Base-by-base conservation (phyloP, 2,329 filamentous ascomycete genomes). In the Dothideomycetes sp. region DNA sequence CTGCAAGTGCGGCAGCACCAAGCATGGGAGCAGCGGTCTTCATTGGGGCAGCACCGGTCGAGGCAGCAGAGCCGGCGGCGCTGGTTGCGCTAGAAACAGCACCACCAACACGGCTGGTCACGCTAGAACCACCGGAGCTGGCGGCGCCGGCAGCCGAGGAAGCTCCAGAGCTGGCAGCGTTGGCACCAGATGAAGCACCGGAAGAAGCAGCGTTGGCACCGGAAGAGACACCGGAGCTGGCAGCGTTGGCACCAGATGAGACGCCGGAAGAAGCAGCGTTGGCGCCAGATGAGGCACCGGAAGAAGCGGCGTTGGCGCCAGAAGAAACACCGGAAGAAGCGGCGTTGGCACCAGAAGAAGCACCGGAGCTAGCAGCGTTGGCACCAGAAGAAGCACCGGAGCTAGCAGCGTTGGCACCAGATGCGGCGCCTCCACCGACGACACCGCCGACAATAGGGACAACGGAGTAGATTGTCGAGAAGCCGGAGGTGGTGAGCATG, bases 1-100 rank as follows among this genome's bases (percentile, higher is more conserved):
- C 71, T 12, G 68, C 70, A 3, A 62, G 40, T 25, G 52, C 55
- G 39, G 51, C 58, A 36, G 55, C 55, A 44, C 54, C 58, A 40
- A 59, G 45, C 43, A 62, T 45, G 31, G 58, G 56, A 7, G 51
- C 57, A 23, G 56, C 57, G 13, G 56, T 62, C 45, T 52, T 45
- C 20, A 60, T 46, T 22, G 57, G 50, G 20, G 49, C 53, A 33
- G 44, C 49, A 27, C 35, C 43, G 12, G 46, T 44, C 32, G 48
- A 41, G 15, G 22, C 22, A 23, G 48, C 43, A 18, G 22, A 24
- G 29, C 29, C 6, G 30, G 30, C 20, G 22, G 19, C 33, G 23
- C 25, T 23, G 15, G 12, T 30, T 9, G 17, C 27, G 19, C n/a
- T 20, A 11, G 24, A 28, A 13, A 23, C 38, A 24, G 43, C 46